Conservation (phyloP, 352 stramenopile genomes). For the Phytophthora fragariae region DNA sequence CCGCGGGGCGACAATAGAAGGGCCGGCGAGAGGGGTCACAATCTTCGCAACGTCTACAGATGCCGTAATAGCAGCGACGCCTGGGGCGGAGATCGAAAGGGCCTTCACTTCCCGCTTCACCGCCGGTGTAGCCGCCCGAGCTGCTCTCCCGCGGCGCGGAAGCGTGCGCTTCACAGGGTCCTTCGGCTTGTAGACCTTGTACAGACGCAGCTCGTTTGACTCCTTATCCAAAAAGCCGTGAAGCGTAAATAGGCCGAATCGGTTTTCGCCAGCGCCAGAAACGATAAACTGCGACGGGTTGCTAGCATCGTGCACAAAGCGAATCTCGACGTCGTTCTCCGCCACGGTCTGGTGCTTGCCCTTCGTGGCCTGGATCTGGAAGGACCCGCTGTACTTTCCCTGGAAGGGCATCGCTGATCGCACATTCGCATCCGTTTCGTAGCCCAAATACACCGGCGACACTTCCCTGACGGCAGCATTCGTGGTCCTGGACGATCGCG, state of each 20-base stretch:
- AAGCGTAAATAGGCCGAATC: conserved; percentile 79
- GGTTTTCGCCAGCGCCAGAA: conserved; percentile 76
- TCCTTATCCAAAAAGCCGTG: conserved; percentile 79
- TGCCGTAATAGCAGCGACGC: conserved; percentile 32
- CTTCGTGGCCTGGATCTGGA: conserved; percentile 89
- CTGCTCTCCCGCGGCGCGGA: conserved; percentile 55
- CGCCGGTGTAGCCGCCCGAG: conserved; percentile 30
- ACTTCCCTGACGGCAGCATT: conserved; percentile 52
- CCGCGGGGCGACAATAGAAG: conserved; percentile 45
- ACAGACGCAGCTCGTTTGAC: conserved; percentile 80
- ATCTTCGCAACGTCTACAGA: conserved; percentile 33
- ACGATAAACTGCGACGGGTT: conserved; percentile 77
- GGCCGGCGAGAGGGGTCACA: conserved; percentile 28
- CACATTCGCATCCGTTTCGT: conserved; percentile 62
- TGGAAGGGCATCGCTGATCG: conserved; percentile 82
- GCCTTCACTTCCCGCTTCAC: conserved; percentile 50
- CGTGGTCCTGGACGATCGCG: conserved; percentile 57
- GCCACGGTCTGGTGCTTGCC: conserved; percentile 82
- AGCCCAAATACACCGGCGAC: conserved; percentile 70
- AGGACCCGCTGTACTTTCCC: conserved; percentile 86
- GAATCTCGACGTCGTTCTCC: conserved; percentile 84
- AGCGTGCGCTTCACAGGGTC: conserved; percentile 78
- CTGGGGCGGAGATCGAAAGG: conserved; percentile 40
- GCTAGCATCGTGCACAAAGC: conserved; percentile 81
- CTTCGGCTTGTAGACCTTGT: conserved; percentile 91